Evolutionary conservation across 371 early-diverging fungal genomes (phyloP).

Genomic region (Caulochytrium protostelioides): DNA sequence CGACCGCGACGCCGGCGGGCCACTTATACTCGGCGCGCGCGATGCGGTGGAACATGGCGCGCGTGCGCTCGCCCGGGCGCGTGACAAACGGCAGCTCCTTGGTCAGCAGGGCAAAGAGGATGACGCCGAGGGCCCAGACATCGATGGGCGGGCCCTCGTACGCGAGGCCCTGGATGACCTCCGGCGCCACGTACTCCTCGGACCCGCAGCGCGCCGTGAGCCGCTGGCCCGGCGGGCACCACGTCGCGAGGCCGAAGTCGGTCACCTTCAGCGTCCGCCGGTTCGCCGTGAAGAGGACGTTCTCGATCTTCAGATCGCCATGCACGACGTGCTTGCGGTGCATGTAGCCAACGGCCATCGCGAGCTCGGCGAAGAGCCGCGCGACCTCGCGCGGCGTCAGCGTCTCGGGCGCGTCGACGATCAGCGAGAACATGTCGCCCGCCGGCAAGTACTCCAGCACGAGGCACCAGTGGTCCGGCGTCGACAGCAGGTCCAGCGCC

Average conservation of each 20-base stretch:
- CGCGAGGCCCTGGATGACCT: constrained; percentile 35
- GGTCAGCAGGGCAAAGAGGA: constrained; percentile 33
- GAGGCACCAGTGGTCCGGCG: constrained; percentile 33
- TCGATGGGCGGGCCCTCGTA: constrained; percentile 41
- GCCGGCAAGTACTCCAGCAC: constrained; percentile 41
- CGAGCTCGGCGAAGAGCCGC: constrained; percentile 24
- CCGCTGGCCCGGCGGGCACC: constrained; percentile 21
- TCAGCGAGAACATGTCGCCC: constrained; percentile 43
- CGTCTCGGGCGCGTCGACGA: constrained; percentile 15
- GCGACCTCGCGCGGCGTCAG: constrained; percentile 9
- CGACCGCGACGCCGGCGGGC: no score
- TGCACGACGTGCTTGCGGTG: constrained; percentile 50
- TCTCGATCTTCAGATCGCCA: constrained; percentile 56
- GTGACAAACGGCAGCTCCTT: no score
- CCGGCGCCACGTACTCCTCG: constrained; percentile 64
- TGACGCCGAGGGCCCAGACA: constrained; percentile 44
- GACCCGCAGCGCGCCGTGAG: constrained; percentile 38
- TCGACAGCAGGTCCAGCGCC: constrained; percentile 46
- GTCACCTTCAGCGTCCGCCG: constrained; percentile 23
- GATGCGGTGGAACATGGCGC: no score
- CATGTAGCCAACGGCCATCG: constrained; percentile 38
- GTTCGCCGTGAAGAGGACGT: constrained; percentile 16
- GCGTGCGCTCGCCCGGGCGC: no score
- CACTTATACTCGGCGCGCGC: no score
- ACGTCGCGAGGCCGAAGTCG: constrained; percentile 43